Base-by-base conservation (phyloP, 805 yeast genomes). In the Metschnikowia bowlesiae region DNA sequence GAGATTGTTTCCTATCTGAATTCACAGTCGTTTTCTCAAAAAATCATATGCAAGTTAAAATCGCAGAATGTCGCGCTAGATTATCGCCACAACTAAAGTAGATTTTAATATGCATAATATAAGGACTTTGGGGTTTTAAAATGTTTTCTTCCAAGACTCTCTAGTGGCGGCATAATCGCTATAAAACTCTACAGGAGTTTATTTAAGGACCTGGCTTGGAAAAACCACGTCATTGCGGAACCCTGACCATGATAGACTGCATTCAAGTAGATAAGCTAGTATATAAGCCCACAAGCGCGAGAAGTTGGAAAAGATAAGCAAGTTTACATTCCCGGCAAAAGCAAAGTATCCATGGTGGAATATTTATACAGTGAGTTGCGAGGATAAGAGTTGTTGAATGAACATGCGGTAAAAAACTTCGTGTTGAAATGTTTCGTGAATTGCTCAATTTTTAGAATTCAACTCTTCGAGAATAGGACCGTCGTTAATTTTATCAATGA, bases 31-130 rank as follows among this genome's bases (percentile, higher is more conserved):
- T 33, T 42, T 42, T n/a, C 29, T n/a, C 8, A 26, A n/a, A n/a
- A 22, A 42, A 42, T 42, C 45, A 42, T 42, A 42, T 42, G 45
- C 45, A 42, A 18, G 38, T 42, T 22, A 31, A 41, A 33, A 33
- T 30, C 45, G 31, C 31, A 18, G 16, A 13, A 33, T 33, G 38
- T 26, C 45, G 45, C 45, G 38, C 13, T 9, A 42, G 45, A 22
- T 32, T 10, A 31, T n/a, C 29, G 26, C n/a, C 36, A 6, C 37
- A 33, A 8, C 8, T 22, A 10, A 6, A 37, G 22, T 18, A 1
- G 11, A 22, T 11, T 22, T 2, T 36, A 36, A 18, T 22, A 22
- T 22, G 22, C 22, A 22, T 22, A 22, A 22, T 22, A 22, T 3
- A 4, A 22, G 22, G 22, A 22, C 22, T 22, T 22, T 22, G 5